Percentiles rank a stretch among this genome's conserved stretches.
Conservation (phyloP, 1,139 yeast species). For the Debaryomycetaceae sp. region DNA sequence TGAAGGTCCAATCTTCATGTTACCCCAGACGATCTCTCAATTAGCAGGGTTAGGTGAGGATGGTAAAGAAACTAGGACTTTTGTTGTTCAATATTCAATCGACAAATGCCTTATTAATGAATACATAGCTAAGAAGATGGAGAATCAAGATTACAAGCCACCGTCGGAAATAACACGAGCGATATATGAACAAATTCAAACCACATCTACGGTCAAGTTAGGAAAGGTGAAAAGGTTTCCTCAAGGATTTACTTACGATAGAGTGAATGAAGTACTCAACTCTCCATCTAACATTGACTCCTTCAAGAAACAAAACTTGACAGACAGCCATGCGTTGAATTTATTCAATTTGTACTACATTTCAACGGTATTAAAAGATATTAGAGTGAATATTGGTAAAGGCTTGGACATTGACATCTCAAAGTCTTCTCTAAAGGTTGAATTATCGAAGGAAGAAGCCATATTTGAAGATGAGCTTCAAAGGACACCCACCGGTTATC, state of each 20-base stretch:
- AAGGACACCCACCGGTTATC: slow-evolving; percentile 13
- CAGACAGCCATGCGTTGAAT: slow-evolving; percentile 19
- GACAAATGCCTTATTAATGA: slow-evolving; percentile 21
- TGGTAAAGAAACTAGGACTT: slow-evolving; percentile 37
- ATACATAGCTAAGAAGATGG: slow-evolving; percentile 16
- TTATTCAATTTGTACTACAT: slow-evolving; percentile 28
- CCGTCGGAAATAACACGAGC: slow-evolving; percentile 14
- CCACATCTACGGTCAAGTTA: slow-evolving; percentile 17
- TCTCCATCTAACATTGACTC: slow-evolving; percentile 10
- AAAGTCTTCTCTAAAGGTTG: slow-evolving; percentile 13
- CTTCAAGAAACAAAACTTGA: slow-evolving; percentile 6
- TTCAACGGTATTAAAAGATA: slow-evolving; percentile 22
- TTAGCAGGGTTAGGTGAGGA: slow-evolving; percentile 57
- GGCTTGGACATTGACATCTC: slow-evolving; percentile 13
- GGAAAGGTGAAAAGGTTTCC: slow-evolving; percentile 29
- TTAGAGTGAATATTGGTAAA: slow-evolving; percentile 19
- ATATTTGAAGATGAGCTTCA: slow-evolving; percentile 1
- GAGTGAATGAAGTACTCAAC: slow-evolving; percentile 29
- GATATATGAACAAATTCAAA: slow-evolving; percentile 11
- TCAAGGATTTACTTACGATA: slow-evolving; percentile 33
- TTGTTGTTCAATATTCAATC: slow-evolving; percentile 28
- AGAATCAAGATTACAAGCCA: slow-evolving; percentile 12
- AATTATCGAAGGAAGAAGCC: slow-evolving; percentile 1
- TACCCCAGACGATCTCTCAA: slow-evolving; percentile 57
- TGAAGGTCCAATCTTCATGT: slow-evolving; percentile 60